A percentile compares a stretch with the other conserved stretches of the same genome.
phyloP scores from a whole-genome alignment of 2,329 filamentous ascomycete species.

The Xylaria sp. region DNA sequence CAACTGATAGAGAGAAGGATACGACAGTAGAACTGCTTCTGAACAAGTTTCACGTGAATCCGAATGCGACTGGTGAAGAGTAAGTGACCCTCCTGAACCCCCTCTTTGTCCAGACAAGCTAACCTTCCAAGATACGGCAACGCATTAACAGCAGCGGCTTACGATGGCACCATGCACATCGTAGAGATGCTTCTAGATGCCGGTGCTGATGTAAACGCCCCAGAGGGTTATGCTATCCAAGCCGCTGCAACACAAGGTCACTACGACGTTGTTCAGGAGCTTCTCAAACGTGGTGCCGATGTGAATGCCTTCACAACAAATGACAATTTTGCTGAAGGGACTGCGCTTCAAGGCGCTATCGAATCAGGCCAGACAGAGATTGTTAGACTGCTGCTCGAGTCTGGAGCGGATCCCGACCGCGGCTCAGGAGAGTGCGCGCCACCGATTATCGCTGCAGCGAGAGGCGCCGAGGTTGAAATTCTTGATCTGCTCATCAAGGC shows the following conservation, averaged over 20 bases:
- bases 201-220: slow-evolving; percentile 44
- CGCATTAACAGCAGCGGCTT: slow-evolving; percentile 47
- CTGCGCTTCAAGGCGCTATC: slow-evolving; percentile 49
- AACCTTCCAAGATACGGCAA: slow-evolving; percentile 40
- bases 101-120: background rate
- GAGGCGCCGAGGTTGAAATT: slow-evolving; percentile 43
- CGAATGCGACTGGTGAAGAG: slow-evolving; percentile 48
- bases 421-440: slow-evolving; percentile 43
- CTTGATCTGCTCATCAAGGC: slow-evolving; percentile 44
- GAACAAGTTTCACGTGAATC: slow-evolving; percentile 42
- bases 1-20: slow-evolving; percentile 47
- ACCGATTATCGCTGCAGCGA: slow-evolving; percentile 47
- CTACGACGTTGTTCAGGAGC: slow-evolving; percentile 43
- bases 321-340: slow-evolving; percentile 42
- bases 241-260: slow-evolving; percentile 46
- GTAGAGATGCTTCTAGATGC: slow-evolving; percentile 42
- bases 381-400: slow-evolving; percentile 46
- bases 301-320: slow-evolving; percentile 42
- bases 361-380: slow-evolving; percentile 45
- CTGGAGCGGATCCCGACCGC: slow-evolving; percentile 46
- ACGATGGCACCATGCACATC: slow-evolving; percentile 44
- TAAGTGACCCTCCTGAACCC: slow-evolving; percentile 33
- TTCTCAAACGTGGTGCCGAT: slow-evolving; percentile 44
- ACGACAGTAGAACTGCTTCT: slow-evolving; percentile 46
- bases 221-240: slow-evolving; percentile 47